A percentile compares a stretch with the other conserved stretches of the same genome.
Evolutionary conservation across 192 early-diverging fungal genomes (phyloP).

Genomic region (Paraglomus brasilianum): DNA sequence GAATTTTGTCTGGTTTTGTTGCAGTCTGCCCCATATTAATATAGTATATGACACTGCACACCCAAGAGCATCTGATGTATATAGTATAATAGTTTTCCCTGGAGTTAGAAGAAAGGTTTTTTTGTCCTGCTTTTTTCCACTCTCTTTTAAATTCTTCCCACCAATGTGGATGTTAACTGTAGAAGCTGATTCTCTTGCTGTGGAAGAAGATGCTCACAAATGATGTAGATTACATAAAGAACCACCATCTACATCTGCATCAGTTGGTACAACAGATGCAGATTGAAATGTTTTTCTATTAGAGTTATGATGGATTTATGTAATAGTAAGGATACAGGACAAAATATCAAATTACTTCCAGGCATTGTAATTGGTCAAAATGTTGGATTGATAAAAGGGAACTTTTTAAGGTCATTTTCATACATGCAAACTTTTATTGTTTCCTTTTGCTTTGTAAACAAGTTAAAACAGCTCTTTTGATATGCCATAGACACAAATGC

Average conservation of each 20-base stretch:
- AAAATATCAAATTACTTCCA: background rate
- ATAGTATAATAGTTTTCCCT: no score
- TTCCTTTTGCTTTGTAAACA: background rate
- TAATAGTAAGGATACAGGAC: background rate
- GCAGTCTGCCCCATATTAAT: no score
- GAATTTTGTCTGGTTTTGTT: no score
- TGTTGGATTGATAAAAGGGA: no score
- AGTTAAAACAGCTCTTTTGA: background rate
- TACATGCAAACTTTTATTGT: background rate
- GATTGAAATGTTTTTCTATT: background rate
- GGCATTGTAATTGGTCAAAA: no score
- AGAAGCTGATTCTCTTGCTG: background rate
- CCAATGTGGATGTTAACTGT: background rate
- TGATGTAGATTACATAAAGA: background rate
- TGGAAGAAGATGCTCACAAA: background rate
- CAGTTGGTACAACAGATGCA: background rate
- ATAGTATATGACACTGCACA: no score
- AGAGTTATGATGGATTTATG: background rate
- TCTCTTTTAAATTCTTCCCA: no score
- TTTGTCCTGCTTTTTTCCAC: no score
- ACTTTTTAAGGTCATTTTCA: background rate
- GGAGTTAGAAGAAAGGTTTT: no score
- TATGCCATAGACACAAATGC: constrained; percentile 1
- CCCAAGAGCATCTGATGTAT: no score
- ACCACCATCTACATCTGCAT: background rate